A percentile compares a stretch with the other conserved stretches of the same genome.
These are phyloP conservation scores for Cytauxzoon felis DNA, from an alignment of 169 alveolate species.

Conservation along the genomic window DNA sequence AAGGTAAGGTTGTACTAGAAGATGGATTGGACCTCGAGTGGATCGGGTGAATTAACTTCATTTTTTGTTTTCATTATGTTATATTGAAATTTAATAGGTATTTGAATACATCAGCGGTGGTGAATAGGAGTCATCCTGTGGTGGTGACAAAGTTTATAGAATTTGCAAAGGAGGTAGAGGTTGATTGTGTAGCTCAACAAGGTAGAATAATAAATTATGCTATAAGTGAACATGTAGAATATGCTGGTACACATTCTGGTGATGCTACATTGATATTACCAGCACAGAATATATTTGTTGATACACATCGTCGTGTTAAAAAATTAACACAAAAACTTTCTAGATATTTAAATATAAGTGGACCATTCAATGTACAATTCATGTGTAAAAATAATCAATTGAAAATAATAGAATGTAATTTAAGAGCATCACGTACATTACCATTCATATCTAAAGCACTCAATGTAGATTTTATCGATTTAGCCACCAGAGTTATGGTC, in stretches of 20 bases:
- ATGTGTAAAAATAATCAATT: conserved; percentile 82
- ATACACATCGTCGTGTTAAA: conserved; percentile 80
- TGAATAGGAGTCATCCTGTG: conserved; percentile 82
- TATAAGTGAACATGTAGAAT: conserved; percentile 86
- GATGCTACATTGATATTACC: conserved; percentile 86
- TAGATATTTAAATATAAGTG: conserved; percentile 77
- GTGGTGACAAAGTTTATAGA: conserved; percentile 82
- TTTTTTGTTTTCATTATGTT: background rate
- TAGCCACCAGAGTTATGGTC: conserved; percentile 82
- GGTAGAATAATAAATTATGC: conserved; percentile 83
- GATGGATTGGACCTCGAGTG: too few relatives aligned
- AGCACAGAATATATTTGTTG: conserved; percentile 85
- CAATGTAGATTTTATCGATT: conserved; percentile 79
- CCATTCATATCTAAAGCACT: conserved; percentile 82
- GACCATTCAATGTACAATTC: conserved; percentile 87
- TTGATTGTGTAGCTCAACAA: conserved; percentile 80
- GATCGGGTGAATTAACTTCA: background rate
- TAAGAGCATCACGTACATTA: conserved; percentile 84
- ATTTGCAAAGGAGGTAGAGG: conserved; percentile 80
- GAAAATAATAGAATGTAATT: conserved; percentile 86
- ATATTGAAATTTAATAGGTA: conserved; percentile 15
- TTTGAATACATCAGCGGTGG: conserved; percentile 79
- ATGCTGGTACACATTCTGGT: conserved; percentile 87
- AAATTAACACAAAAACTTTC: conserved; percentile 81
- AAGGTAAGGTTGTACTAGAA: too few relatives aligned